phyloP scores from a whole-genome alignment of 2,329 filamentous ascomycete species.

The Albophoma yamanashiensis region DNA sequence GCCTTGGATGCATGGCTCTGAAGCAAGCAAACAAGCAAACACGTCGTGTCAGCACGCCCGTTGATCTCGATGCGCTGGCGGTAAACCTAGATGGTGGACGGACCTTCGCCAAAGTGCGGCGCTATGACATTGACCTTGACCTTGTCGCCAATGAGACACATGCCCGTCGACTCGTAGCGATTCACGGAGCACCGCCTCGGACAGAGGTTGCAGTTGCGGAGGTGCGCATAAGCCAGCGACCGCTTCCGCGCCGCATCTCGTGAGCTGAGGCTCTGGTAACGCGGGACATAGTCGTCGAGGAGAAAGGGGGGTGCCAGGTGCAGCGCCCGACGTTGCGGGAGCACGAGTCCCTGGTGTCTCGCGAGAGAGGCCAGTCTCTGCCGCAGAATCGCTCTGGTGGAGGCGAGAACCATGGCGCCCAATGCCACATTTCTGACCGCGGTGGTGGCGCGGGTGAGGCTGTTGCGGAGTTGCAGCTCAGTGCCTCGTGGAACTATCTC shows the following conservation, averaged over 20 bases:
- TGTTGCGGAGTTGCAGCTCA: neutral
- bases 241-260: slow-evolving; percentile 63
- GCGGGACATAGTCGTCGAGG: slow-evolving; percentile 62
- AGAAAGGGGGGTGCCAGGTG: slow-evolving; percentile 57
- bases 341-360: neutral
- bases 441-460: neutral
- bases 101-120: slow-evolving; percentile 72
- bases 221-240: slow-evolving; percentile 61
- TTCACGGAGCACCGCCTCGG: slow-evolving; percentile 70
- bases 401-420: neutral
- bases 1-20: slow-evolving; percentile 72
- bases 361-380: slow-evolving; percentile 2
- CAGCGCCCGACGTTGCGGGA: slow-evolving; percentile 15
- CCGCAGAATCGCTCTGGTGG: neutral
- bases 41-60: neutral
- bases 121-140: slow-evolving; percentile 78
- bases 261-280: slow-evolving; percentile 58
- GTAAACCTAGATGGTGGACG: slow-evolving; percentile 9
- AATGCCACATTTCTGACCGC: neutral
- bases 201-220: slow-evolving; percentile 72
- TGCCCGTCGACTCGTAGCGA: slow-evolving; percentile 66
- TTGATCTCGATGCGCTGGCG: neutral
- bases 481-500: neutral
- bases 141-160: slow-evolving; percentile 66
- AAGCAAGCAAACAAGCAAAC: slow-evolving; percentile 1